Evolutionary conservation across 257 asterid genomes (phyloP), one percentile per base, ranked within the genome.

Genomic region (Nicotiana paniculata): DNA sequence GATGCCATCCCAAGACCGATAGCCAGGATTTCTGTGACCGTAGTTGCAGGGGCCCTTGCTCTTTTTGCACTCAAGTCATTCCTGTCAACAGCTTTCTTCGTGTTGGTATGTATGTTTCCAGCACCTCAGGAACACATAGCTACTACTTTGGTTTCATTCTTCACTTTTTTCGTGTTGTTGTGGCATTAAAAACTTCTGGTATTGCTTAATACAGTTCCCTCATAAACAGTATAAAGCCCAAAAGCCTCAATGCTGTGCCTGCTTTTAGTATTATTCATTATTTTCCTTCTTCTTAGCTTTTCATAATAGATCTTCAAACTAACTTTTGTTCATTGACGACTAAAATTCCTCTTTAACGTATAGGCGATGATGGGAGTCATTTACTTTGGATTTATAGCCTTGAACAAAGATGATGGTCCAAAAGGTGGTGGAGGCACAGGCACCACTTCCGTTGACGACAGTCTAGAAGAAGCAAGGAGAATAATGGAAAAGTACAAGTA

Each of bases 401-500:
- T 96, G 85, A 94, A 93, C 66, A 96, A 93, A 88, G 94, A 92
- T 89, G 97, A 94, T 86, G 92, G 91, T 15, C 91, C 95, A 6
- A 94, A 86, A 86, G 90, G 89, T 33, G 88, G 88, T 79, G 93
- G 90, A 35, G 90, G 82, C 62, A 59, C 74, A n/a, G 37, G 16
- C 61, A 26, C 86, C 65, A 79, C 91, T 84, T 90, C 97, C 59
- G 92, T 85, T 17, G 98, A 96, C 6, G 98, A 95, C 62, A 92
- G 93, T 86, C 88, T 94, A 75, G 98, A 94, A 88, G 99, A 96
- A 88, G 99, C 98, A 32, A 90, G 95, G 83, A 90, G 86, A 86
- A 94, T 96, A 82, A 96, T 94, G 98, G 98, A 94, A 9, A 96
- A 96, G 86, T 96, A 94, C 91, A 96, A 93, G 89, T 94, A 86